Percentiles rank a stretch among this genome's conserved stretches.
Evolutionary conservation across 345 rosid genomes (phyloP).

Genomic region (Salix viminalis): DNA sequence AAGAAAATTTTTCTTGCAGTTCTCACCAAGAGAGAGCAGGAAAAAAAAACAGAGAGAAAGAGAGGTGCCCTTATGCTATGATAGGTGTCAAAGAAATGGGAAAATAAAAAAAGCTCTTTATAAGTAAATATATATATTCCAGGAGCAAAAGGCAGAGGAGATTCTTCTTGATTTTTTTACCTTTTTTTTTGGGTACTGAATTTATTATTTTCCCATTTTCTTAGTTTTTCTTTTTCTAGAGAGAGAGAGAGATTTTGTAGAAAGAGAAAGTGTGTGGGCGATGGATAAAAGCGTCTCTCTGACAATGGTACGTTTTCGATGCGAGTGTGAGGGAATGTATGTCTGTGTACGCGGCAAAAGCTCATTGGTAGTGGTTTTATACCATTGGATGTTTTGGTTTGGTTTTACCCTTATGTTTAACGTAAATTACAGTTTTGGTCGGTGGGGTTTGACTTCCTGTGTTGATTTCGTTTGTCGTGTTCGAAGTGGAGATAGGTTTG

Average conservation of each 20-base stretch:
- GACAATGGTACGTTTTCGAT: neutral
- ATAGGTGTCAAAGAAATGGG: conserved; percentile 9
- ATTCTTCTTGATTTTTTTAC: neutral
- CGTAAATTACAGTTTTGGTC: neutral
- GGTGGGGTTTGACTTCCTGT: neutral
- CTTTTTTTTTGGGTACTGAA: neutral
- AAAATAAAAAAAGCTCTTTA: conserved; percentile 12
- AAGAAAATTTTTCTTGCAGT: neutral
- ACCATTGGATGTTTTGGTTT: neutral
- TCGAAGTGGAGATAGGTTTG: neutral
- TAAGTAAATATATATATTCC: neutral
- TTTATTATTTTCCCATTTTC: neutral
- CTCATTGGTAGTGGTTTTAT: neutral
- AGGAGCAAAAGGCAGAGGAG: neutral
- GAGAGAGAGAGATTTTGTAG: neutral
- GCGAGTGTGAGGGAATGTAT: neutral
- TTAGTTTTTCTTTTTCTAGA: neutral
- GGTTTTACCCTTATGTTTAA: neutral
- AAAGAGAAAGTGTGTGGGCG: too few relatives aligned
- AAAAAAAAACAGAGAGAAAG: conserved; percentile 6
- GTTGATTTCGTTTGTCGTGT: neutral
- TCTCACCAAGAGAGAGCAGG: neutral
- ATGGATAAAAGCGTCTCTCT: neutral
- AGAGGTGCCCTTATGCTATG: neutral
- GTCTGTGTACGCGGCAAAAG: conserved; percentile 1